Base-by-base conservation (phyloP, 179 eudicot genomes). In the Patellifolia procumbens region DNA sequence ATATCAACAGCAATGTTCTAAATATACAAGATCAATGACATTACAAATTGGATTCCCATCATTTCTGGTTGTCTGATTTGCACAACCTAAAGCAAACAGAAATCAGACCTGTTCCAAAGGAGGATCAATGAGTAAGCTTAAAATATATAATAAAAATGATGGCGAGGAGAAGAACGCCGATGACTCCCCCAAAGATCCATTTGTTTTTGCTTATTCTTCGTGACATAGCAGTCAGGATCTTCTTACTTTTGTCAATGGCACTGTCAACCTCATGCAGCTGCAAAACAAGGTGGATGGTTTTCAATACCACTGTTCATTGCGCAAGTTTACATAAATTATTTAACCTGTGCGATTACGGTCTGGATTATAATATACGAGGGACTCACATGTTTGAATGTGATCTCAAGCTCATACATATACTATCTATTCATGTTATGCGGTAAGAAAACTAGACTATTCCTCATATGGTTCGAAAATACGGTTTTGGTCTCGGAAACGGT, bases 241-340 rank as follows among this genome's bases (percentile, higher is more conserved):
- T 93, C 80, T 93, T 93, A 71, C 97, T 91, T 77, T 91, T 93
- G 86, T 91, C 98, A 74, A 93, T 91, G 60, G 93, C 98, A 68
- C 83, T 90, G 83, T 93, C 98, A 32, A 90, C 91, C 52, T 91
- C 98, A 76, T 88, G 92, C 78, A 93, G 95, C 98, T 93, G 92
- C 78, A 88, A 79, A 73, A 73, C 32, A 7, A 66, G 32, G 37
- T 46, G 43, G 64, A 20, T 67, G 46, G 48, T 73, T 39, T 12
- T 32, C 49, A 53, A 11, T 29, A 73, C 70, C 1, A 52, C n/a
- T 17, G 49, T 59, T 70, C 65, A 66, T 56, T 45, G 24, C 45
- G n/a, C 12, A 55, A 74, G 49, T 58, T 46, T 7, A 42, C 46
- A 45, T 75, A 22, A 51, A 61, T 62, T 63, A 9, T 4, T 52